Percentiles rank a stretch among this genome's conserved stretches.
These are phyloP conservation scores for Entomortierella beljakovae DNA, from an alignment of 192 early-diverging fungal genomes.

Conservation along the genomic window DNA sequence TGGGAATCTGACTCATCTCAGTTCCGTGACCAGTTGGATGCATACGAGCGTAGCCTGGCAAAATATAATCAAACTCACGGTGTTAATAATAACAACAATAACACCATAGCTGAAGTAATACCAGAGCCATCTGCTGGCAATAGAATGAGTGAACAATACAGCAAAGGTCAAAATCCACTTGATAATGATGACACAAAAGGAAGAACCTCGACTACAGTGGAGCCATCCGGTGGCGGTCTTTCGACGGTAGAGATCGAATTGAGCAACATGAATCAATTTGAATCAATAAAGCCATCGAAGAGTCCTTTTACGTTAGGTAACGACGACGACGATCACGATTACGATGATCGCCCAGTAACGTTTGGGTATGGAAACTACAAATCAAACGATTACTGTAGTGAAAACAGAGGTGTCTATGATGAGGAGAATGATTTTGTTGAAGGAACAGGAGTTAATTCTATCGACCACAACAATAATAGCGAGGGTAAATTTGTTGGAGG, in stretches of 20 bases:
- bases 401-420: constrained; percentile 9
- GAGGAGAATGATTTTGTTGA: constrained; percentile 16
- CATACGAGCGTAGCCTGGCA: constrained; percentile 14
- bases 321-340: not conserved
- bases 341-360: not conserved
- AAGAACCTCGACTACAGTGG: not conserved
- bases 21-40: constrained; percentile 21
- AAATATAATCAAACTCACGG: not conserved
- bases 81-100: not conserved
- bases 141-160: not conserved
- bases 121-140: too few relatives aligned
- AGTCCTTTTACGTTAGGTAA: not conserved
- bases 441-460: not conserved
- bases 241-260: not conserved
- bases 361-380: not conserved
- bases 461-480: not conserved
- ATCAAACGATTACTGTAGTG: not conserved
- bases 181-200: not conserved
- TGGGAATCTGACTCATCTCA: constrained; percentile 13
- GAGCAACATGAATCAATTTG: not conserved
- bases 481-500: not conserved
- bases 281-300: not conserved
- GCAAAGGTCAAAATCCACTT: not conserved
- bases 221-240: not conserved
- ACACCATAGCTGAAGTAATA: not conserved